Base-by-base conservation (phyloP, 2,329 filamentous ascomycete genomes). In the Diaporthe citriasiana region DNA sequence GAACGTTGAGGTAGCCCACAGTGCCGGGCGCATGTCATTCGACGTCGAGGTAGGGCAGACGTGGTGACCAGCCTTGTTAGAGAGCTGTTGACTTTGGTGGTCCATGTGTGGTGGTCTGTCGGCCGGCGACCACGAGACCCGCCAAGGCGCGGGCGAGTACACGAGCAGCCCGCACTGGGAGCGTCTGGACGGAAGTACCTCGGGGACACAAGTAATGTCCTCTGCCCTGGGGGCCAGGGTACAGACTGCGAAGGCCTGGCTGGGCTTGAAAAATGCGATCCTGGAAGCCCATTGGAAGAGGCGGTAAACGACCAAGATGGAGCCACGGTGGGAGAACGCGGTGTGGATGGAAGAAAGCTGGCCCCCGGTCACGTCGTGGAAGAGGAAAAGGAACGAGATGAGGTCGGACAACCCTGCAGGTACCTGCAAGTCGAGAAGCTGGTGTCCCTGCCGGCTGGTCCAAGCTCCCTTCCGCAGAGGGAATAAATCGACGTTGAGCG, bases 401-500 rank as follows among this genome's bases (percentile, higher is more conserved):
- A 68, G 33, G 45, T 55, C 47, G 70, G 59, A 71, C 59, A 71
- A 59, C 56, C 70, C 70, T 71, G 70, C 70, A 71, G 70, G 27
- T 53, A 45, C 70, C 56, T 71, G 69, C 69, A 71, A 71, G 69
- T 22, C 53, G 33, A 60, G 45, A 45, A 60, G 33, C 35, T 70
- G 60, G 60, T 53, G 45, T 60, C 33, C n/a, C 25, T 53, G 55
- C 55, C 55, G 33, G 53, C 55, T 71, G 69, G 70, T 45, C 70
- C 70, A 71, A 63, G 70, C 70, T 63, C 56, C 45, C n/a, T 53
- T 25, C 45, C 47, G 4, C 22, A 68, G 50, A 33, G 57, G 63
- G 65, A 72, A 69, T 45, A 47, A 55, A 51, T 63, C 70, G 63
- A 71, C 71, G 65, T 73, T 75, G 73, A 70, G 71, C 71, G 71